phyloP scores from a whole-genome alignment of 257 asterid species.

The Solanum sparsipilum region DNA sequence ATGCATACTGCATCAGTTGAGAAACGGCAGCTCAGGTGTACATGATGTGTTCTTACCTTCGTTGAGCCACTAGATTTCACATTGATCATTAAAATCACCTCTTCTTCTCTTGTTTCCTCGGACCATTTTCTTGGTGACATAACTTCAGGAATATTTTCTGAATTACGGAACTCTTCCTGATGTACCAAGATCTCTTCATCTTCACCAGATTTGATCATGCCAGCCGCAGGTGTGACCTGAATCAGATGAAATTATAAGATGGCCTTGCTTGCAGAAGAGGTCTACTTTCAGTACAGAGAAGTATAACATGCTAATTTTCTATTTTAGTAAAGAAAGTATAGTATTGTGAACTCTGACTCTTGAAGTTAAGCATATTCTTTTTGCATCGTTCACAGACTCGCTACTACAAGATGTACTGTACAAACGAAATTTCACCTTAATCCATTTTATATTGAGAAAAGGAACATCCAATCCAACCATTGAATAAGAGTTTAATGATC shows the following conservation, averaged over 20 bases:
- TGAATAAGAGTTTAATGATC: neutral
- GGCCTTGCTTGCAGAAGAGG: neutral
- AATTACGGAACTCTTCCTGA: constrained; percentile 50
- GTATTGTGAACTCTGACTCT: neutral
- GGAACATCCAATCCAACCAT: neutral
- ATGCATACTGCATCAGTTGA: constrained; percentile 12
- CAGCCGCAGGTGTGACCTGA: constrained; percentile 73
- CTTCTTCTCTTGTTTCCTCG: constrained; percentile 63
- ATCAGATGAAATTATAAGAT: neutral
- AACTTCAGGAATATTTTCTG: constrained; percentile 57
- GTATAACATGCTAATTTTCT: neutral
- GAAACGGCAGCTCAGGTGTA: constrained; percentile 37
- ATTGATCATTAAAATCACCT: constrained; percentile 46
- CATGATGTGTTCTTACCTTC: constrained; percentile 28
- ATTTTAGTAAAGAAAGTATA: neutral
- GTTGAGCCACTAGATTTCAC: constrained; percentile 46
- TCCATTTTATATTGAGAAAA: neutral
- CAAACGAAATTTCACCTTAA: neutral
- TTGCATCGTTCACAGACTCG: neutral
- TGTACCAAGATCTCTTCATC: constrained; percentile 39
- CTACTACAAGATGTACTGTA: neutral
- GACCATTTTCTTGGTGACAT: constrained; percentile 77
- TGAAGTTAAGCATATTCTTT: neutral
- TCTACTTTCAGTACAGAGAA: neutral
- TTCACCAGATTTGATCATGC: constrained; percentile 51